Evolutionary conservation across 164 flowering plant genomes (phyloP).

Genomic region (Nelumbo lutea): DNA sequence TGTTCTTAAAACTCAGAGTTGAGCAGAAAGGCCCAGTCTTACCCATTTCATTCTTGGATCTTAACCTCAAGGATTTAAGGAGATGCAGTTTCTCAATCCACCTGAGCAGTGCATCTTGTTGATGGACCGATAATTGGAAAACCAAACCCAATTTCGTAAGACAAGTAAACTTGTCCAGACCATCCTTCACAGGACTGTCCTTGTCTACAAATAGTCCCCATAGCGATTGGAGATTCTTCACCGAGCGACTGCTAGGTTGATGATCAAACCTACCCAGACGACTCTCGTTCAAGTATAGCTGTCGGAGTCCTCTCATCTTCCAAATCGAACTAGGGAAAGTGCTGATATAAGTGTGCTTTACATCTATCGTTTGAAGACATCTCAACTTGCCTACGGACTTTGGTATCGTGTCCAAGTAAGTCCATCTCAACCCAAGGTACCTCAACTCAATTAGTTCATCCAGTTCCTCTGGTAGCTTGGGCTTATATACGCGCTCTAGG

Average conservation of each 20-base stretch:
- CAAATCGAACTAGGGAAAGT: conserved; percentile 14
- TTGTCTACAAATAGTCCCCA: conserved; percentile 9
- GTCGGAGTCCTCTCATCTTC: conserved; percentile 7
- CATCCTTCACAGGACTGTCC: neutral
- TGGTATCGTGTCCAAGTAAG: conserved; percentile 11
- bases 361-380: conserved; percentile 9
- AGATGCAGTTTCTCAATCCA: neutral
- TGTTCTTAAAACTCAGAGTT: neutral
- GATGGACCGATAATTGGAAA: neutral
- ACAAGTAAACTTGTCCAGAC: neutral
- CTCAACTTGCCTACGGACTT: neutral
- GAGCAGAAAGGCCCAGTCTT: neutral
- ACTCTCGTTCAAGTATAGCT: conserved; percentile 8
- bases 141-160: conserved; percentile 11
- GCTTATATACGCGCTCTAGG: conserved; percentile 8
- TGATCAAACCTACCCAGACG: neutral
- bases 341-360: conserved; percentile 11
- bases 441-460: neutral
- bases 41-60: neutral
- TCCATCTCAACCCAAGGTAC: conserved; percentile 17
- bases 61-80: conserved; percentile 10
- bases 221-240: conserved; percentile 5
- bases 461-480: neutral
- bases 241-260: neutral
- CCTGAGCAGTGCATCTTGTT: neutral